Evolutionary conservation across 106 monocot genomes (phyloP).

Genomic region (Dendrobium nobile): DNA sequence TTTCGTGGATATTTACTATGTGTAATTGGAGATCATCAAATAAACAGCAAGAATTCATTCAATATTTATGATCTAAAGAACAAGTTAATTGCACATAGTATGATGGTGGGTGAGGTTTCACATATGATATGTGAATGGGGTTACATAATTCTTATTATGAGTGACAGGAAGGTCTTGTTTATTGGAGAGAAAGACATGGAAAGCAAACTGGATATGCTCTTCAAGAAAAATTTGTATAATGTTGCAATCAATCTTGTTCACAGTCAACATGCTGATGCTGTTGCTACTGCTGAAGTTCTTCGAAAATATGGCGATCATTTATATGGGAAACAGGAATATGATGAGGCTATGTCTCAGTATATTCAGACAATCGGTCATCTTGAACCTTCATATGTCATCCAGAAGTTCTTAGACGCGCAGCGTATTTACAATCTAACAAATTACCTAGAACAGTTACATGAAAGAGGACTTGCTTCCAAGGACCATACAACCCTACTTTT

Average conservation of each 20-base stretch:
- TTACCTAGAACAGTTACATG: slow-evolving; percentile 90
- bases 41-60: slow-evolving; percentile 49
- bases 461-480: slow-evolving; percentile 79
- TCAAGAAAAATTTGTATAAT: slow-evolving; percentile 95
- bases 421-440: slow-evolving; percentile 89
- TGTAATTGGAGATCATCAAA: slow-evolving; percentile 67
- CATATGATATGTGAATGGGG: slow-evolving; percentile 98
- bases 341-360: slow-evolving; percentile 95
- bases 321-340: slow-evolving; percentile 88
- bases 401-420: slow-evolving; percentile 97
- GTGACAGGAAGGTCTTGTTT: slow-evolving; percentile 63
- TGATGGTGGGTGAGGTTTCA: slow-evolving; percentile 71
- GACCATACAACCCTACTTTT: slow-evolving; percentile 95
- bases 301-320: slow-evolving; percentile 96
- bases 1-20: slow-evolving; percentile 93
- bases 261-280: slow-evolving; percentile 93
- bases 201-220: slow-evolving; percentile 96
- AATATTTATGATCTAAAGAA: slow-evolving; percentile 96
- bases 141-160: slow-evolving; percentile 78
- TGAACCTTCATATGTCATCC: slow-evolving; percentile 98
- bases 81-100: slow-evolving; percentile 80
- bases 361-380: slow-evolving; percentile 91
- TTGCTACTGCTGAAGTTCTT: slow-evolving; percentile 89
- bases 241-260: slow-evolving; percentile 94
- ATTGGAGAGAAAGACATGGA: slow-evolving; percentile 99